Conservation (phyloP, 176 grass and related monocot species). For the Rhipidocladum racemiflorum region DNA sequence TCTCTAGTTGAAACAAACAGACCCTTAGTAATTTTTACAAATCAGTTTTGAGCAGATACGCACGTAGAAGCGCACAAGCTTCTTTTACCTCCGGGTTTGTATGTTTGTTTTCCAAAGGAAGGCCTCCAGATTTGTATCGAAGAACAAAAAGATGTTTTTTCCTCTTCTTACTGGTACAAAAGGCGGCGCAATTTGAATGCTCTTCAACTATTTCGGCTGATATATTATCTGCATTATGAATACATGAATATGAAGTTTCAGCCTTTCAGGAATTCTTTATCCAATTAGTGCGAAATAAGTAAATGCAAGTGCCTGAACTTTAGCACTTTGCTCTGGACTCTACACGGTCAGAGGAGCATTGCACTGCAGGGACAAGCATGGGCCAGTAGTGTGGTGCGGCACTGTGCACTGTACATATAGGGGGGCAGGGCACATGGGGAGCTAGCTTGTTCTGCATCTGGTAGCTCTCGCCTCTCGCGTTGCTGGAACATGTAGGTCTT, state of each 20-base stretch:
- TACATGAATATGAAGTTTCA: not conserved
- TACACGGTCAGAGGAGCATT: not conserved
- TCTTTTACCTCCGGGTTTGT: not conserved
- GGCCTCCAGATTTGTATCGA: not conserved
- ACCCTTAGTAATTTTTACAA: not conserved
- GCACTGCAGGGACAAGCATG: constrained; percentile 31
- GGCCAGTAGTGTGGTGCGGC: constrained; percentile 25
- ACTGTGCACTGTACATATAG: not conserved
- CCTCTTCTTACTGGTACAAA: not conserved
- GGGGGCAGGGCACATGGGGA: constrained; percentile 39
- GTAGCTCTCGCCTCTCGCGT: constrained; percentile 31
- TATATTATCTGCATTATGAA: not conserved
- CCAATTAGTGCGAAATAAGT: constrained; percentile 25
- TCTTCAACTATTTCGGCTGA: not conserved
- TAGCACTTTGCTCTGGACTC: constrained; percentile 11
- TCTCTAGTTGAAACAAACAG: no score
- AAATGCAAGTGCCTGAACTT: constrained; percentile 20
- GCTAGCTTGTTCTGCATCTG: not conserved
- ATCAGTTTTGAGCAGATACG: not conserved
- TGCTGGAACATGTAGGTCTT: not conserved
- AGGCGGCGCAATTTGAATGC: not conserved
- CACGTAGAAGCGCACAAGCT: not conserved
- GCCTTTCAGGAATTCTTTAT: not conserved
- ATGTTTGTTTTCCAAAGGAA: not conserved
- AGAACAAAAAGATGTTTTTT: not conserved